Evolutionary conservation across 164 flowering plant species (phyloP).

Genomic region (Saururus chinensis): DNA sequence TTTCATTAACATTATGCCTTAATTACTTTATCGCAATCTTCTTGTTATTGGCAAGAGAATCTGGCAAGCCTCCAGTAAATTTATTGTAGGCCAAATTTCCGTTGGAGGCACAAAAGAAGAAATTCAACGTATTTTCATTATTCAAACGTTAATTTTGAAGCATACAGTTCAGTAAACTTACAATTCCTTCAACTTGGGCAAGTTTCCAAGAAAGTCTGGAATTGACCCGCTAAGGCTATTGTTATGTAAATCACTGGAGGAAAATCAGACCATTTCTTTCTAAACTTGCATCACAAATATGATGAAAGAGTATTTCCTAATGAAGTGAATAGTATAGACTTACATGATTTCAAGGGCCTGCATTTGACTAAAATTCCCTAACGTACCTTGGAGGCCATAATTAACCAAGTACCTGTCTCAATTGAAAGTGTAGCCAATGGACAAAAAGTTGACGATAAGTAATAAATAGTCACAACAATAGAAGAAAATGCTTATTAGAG

Average conservation of each 20-base stretch:
- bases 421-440: neutral
- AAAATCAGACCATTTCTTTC: neutral
- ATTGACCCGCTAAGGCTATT: conserved; percentile 21
- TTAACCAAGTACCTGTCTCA: conserved; percentile 8
- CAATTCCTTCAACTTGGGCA: conserved; percentile 25
- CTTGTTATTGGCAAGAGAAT: conserved; percentile 3
- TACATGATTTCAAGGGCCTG: conserved; percentile 15
- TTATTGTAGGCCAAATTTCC: conserved; percentile 5
- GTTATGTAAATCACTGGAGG: conserved; percentile 17
- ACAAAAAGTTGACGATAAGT: too few relatives aligned
- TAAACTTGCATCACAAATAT: neutral
- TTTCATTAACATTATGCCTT: too few relatives aligned
- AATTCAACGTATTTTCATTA: neutral
- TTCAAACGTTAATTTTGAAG: neutral
- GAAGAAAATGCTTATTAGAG: too few relatives aligned
- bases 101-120: neutral
- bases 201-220: conserved; percentile 29
- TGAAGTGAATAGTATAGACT: neutral
- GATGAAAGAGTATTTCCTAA: neutral
- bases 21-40: neutral
- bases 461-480: neutral
- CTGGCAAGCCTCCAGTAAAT: conserved; percentile 1
- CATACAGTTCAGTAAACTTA: conserved; percentile 10
- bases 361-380: conserved; percentile 11
- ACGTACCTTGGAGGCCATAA: conserved; percentile 5